These are phyloP conservation scores for Tolypocladium album DNA, from an alignment of 2,329 filamentous ascomycete species.

Conservation along the genomic window DNA sequence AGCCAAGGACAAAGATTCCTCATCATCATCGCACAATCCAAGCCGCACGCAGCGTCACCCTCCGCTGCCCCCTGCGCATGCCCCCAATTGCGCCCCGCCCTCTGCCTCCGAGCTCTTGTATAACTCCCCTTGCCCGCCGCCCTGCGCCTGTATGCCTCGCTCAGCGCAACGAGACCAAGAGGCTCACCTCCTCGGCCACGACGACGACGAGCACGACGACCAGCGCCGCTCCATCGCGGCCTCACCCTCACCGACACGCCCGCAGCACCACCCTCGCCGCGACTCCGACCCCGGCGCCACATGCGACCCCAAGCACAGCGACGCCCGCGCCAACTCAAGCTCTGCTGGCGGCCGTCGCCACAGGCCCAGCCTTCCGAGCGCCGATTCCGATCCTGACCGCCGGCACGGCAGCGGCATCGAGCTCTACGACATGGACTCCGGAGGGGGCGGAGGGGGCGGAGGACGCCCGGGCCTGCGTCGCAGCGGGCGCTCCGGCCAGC, in stretches of 20 bases:
- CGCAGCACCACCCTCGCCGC: constrained; percentile 7
- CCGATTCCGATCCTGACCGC: constrained; percentile 15
- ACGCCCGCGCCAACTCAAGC: constrained; percentile 11
- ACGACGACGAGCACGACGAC: neutral
- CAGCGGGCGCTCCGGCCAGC: constrained; percentile 7
- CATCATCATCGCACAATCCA: neutral
- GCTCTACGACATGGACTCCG: constrained; percentile 20
- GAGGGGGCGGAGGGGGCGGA: constrained; percentile 21
- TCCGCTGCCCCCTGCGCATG: neutral
- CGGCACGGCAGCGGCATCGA: constrained; percentile 7
- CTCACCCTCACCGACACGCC: neutral
- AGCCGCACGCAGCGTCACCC: neutral
- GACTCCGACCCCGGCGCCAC: constrained; percentile 9
- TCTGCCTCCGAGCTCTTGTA: neutral
- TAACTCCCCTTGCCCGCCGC: neutral
- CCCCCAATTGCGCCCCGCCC: neutral
- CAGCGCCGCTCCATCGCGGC: neutral
- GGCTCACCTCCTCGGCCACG: constrained; percentile 1
- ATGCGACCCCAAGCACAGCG: constrained; percentile 12
- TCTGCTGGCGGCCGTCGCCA: constrained; percentile 13
- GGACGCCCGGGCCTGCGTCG: constrained; percentile 7
- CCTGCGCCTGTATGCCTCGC: constrained; percentile 10
- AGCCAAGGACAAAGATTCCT: neutral
- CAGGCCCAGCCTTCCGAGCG: constrained; percentile 12
- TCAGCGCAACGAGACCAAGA: constrained; percentile 10